phyloP scores from a whole-genome alignment of 495 filamentous ascomycete genomes.

The Letharia columbiana region DNA sequence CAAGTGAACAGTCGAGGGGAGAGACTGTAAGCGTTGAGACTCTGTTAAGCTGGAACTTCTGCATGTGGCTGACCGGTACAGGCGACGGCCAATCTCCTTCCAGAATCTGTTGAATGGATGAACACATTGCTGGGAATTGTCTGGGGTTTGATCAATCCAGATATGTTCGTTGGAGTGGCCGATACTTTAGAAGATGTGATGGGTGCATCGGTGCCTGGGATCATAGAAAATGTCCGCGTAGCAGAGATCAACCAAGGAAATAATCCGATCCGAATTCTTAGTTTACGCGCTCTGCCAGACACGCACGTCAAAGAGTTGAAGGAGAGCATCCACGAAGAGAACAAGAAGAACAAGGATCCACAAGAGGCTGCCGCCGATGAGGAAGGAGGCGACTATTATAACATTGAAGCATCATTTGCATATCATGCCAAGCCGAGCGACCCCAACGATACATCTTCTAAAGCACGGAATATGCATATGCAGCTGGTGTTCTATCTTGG shows the following conservation, averaged over 20 bases:
- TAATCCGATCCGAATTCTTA: slow-evolving; percentile 85
- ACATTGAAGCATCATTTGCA: slow-evolving; percentile 85
- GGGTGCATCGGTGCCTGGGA: slow-evolving; percentile 81
- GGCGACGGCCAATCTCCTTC: slow-evolving; percentile 76
- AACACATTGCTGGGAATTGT: slow-evolving; percentile 73
- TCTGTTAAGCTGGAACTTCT: not conserved
- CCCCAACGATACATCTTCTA: slow-evolving; percentile 55
- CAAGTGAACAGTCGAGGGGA: slow-evolving; percentile 73
- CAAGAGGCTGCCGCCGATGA: slow-evolving; percentile 84
- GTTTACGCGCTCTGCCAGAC: slow-evolving; percentile 79
- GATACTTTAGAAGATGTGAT: slow-evolving; percentile 85
- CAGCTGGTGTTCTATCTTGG: slow-evolving; percentile 89
- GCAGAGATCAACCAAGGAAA: slow-evolving; percentile 90
- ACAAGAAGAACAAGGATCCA: slow-evolving; percentile 72
- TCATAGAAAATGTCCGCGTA: slow-evolving; percentile 92
- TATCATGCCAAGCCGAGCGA: slow-evolving; percentile 79
- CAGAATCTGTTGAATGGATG: slow-evolving; percentile 93
- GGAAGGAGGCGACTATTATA: slow-evolving; percentile 89
- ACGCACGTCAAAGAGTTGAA: slow-evolving; percentile 70
- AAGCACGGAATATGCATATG: slow-evolving; percentile 94
- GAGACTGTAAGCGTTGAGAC: slow-evolving; percentile 50
- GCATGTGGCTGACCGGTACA: slow-evolving; percentile 27
- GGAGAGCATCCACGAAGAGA: slow-evolving; percentile 64
- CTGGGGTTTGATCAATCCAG: slow-evolving; percentile 87
- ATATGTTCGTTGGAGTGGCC: slow-evolving; percentile 73